Base-by-base conservation (phyloP, 495 filamentous ascomycete species). In the Penicillium silybi region DNA sequence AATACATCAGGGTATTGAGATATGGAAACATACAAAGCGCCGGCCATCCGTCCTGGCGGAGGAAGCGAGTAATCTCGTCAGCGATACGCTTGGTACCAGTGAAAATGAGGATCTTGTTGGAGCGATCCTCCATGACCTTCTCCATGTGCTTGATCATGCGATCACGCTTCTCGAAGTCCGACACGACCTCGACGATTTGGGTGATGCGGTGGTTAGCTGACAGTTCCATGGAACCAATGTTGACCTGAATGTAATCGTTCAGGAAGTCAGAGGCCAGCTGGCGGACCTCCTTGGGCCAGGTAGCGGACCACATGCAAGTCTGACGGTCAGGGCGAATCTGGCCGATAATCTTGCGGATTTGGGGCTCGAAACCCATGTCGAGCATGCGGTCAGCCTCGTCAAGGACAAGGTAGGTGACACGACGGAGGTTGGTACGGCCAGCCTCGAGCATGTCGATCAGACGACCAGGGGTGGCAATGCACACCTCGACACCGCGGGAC, bases 301-400 rank as follows among this genome's bases (percentile, higher is more conserved):
- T 98, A 61, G 93, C 93, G 50, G 93, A 98, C 93, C 93, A 98
- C 93, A 98, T 98, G 83, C 92, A 95, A 54, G 93, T 98, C 64
- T 98, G 93, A 80, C 93, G 88, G 69, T 98, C 93, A 52, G 93
- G 93, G 58, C 93, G 90, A 76, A 98, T 98, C 77, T 98, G 93
- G 44, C 86, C 78, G 57, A 98, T 90, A 59, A 97, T 96, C 81
- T 96, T 96, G 74, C 91, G 87, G 64, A 98, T 97, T 72, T 98
- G 93, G 61, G 93, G 93, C 79, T 98, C 93, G 80, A 98, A 98
- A 86, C 93, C 93, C 93, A 98, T 97, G 77, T 98, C 93, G 76
- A 98, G 79, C 93, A 98, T 97, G 72, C 95, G 95, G 79, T 98
- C 93, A 67, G 93, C 93, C 81, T 98, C 93, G 62, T 98, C 93